Conservation (phyloP, 2,329 filamentous ascomycete genomes). For the Setomelanomma holmii region DNA sequence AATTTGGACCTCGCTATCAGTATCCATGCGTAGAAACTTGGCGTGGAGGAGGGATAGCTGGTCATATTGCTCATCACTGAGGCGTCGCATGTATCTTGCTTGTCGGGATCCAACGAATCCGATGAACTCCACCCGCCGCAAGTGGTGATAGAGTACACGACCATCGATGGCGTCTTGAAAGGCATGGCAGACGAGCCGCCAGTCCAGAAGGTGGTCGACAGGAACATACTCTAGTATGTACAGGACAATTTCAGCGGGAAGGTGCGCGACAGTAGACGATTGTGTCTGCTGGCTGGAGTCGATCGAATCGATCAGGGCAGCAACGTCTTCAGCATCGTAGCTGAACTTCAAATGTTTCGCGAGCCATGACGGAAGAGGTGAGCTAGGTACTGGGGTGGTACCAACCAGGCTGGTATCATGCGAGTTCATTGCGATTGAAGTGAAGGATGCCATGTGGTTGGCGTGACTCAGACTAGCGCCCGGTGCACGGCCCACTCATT, state of each 20-base stretch:
- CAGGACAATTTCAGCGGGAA: conserved; percentile 41
- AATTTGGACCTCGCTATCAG: not conserved
- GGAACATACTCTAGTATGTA: conserved; percentile 37
- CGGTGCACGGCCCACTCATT: no score
- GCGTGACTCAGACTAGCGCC: no score
- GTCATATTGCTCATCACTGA: conserved; percentile 26
- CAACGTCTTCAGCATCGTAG: conserved; percentile 35
- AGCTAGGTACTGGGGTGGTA: not conserved
- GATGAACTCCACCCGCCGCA: conserved; percentile 30
- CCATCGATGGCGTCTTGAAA: conserved; percentile 44
- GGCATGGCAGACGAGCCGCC: conserved; percentile 38
- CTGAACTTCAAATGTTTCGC: conserved; percentile 29
- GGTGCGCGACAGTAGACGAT: conserved; percentile 14
- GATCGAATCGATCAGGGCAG: conserved; percentile 36
- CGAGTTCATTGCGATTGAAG: not conserved
- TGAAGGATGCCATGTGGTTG: no score
- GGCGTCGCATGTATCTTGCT: not conserved
- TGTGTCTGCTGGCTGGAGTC: conserved; percentile 33
- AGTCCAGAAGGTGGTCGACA: conserved; percentile 33
- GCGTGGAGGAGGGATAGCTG: conserved; percentile 23
- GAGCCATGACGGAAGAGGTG: conserved; percentile 29
- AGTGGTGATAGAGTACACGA: conserved; percentile 28
- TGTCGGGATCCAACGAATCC: conserved; percentile 25
- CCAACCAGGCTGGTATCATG: not conserved
- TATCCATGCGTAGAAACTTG: conserved; percentile 11